phyloP scores from a whole-genome alignment of 768 basidiomycete species.

The Suillus americanus region DNA sequence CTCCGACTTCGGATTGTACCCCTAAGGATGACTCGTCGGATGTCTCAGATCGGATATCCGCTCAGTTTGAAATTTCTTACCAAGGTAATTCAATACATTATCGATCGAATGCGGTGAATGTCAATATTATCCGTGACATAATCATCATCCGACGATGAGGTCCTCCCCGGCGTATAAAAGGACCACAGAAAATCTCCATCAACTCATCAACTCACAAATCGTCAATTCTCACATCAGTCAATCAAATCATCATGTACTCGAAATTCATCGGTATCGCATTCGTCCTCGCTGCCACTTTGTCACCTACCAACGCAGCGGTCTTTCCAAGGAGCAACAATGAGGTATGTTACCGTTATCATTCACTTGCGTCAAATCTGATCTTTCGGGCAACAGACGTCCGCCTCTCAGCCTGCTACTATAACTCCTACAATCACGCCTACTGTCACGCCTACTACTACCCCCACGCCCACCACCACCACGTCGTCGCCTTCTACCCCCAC shows the following conservation, averaged over 20 bases:
- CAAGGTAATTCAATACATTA: too few species aligned
- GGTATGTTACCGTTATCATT: neutral
- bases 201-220: neutral
- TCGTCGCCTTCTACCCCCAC: neutral
- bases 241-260: neutral
- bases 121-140: too few species aligned
- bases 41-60: too few species aligned
- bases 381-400: too few species aligned
- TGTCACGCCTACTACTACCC: neutral
- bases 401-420: neutral
- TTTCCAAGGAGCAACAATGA: neutral
- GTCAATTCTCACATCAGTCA: neutral
- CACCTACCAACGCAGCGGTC: neutral
- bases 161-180: neutral
- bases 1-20: too few species aligned
- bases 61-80: too few species aligned
- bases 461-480: neutral
- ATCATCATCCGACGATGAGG: neutral
- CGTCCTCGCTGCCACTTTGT: neutral
- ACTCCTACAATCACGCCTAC: neutral
- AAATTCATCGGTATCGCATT: constrained; percentile 2
- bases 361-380: neutral
- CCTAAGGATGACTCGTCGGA: too few species aligned
- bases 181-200: too few species aligned
- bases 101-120: too few species aligned